A percentile compares a stretch with the other conserved stretches of the same genome.
These are phyloP conservation scores for Hibiscus trionum DNA, from an alignment of 345 rosid species.

Conservation along the genomic window DNA sequence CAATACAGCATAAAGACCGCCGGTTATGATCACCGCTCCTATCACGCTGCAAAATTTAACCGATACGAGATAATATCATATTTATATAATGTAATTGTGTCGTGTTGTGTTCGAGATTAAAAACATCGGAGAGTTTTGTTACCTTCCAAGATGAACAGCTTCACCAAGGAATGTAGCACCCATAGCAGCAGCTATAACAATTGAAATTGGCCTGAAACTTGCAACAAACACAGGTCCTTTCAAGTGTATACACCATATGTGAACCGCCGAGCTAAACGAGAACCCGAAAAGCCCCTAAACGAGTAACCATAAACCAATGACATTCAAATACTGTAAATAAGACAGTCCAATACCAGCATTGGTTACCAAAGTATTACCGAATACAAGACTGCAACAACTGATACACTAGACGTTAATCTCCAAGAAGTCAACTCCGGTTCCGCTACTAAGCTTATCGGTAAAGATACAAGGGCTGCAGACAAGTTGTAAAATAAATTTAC, in stretches of 20 bases:
- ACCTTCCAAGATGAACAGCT: background rate
- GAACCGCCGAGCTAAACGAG: background rate
- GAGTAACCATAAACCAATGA: background rate
- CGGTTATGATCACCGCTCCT: too few relatives aligned
- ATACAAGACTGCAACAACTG: slow-evolving; percentile 13
- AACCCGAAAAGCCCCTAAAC: background rate
- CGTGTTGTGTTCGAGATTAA: background rate
- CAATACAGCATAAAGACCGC: too few relatives aligned
- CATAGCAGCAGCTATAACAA: background rate
- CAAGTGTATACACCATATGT: background rate
- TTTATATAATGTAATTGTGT: too few relatives aligned
- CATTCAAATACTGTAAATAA: background rate
- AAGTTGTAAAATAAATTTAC: slow-evolving; percentile 10
- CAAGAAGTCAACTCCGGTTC: slow-evolving; percentile 18
- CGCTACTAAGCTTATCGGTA: slow-evolving; percentile 16
- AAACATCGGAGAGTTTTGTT: background rate
- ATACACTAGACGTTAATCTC: slow-evolving; percentile 15
- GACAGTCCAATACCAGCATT: background rate
- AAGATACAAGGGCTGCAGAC: slow-evolving; percentile 8
- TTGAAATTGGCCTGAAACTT: background rate
- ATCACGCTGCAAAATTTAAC: too few relatives aligned
- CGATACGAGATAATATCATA: too few relatives aligned
- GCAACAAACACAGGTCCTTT: background rate
- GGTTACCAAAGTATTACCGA: slow-evolving; percentile 17
- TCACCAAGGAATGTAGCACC: background rate